Evolutionary conservation across 352 stramenopile genomes (phyloP), one percentile per base, ranked within the genome.

Genomic region (Globisporangium heterothallicum): DNA sequence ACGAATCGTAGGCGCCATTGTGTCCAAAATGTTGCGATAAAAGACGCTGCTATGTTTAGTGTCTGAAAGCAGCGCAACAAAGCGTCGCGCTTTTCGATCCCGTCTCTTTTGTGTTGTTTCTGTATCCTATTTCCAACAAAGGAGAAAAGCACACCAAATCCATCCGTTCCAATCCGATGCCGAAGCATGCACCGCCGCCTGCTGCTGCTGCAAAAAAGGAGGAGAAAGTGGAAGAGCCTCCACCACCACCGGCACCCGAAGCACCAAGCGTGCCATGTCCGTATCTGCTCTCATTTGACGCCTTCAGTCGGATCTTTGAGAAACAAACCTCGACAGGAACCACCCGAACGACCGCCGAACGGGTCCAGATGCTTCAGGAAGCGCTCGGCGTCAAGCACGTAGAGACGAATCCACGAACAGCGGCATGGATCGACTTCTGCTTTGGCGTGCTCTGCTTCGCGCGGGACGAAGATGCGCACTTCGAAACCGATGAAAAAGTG

Each of bases 371-470:
- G 32, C 63, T 89, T 21, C 49, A 71, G 18, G 21, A 43, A 6
- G 64, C 74, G 14, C 73, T 89, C 29, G 51, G 62, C 19, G 71
- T 87, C 3, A 42, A 62, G 34, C 71, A 83, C 57, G 85, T 80
- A 48, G 50, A 32, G 24, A 55, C 61, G 14, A 92, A 88, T 25
- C 63, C 74, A 18, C 66, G 69, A 8, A 74, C 72, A 21, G 64
- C 61, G 7, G 68, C 68, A 41, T 86, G 64, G 54, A 61, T 85
- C 14, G 73, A 92, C 42, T 80, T 82, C 36, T 84, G 70, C 60
- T 88, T 90, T 48, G 64, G 70, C 21, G 66, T 84, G 45, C 54
- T 89, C 24, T 70, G 70, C 30, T 92, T 92, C 58, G 75, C 65
- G 49, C 59, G 58, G 32, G 66, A 86, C 22, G 72, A 88, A 14